These are phyloP conservation scores for Scleroderma bovista DNA, from an alignment of 768 basidiomycete genomes.

Conservation along the genomic window DNA sequence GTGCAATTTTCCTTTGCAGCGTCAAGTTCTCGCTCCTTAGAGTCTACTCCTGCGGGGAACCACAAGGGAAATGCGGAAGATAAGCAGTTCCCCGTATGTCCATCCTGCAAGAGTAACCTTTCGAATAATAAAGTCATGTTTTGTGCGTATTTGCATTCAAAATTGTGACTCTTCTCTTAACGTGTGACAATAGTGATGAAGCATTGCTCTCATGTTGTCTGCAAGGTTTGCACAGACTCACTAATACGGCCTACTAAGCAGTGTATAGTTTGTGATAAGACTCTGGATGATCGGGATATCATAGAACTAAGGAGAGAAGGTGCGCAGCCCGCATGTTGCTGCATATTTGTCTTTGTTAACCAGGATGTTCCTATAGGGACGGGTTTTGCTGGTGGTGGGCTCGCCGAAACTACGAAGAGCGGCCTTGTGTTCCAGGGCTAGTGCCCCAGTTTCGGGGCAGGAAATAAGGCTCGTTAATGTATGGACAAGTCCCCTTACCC, in stretches of 20 bases:
- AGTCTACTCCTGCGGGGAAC: slow-evolving; percentile 32
- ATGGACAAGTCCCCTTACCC: background rate
- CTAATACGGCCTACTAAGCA: slow-evolving; percentile 73
- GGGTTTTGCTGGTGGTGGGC: slow-evolving; percentile 90
- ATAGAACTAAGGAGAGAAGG: slow-evolving; percentile 89
- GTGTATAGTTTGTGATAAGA: slow-evolving; percentile 82
- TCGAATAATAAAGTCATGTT: slow-evolving; percentile 73
- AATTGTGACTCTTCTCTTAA: slow-evolving; percentile 1
- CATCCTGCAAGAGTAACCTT: slow-evolving; percentile 79
- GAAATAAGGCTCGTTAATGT: background rate
- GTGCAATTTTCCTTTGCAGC: slow-evolving; percentile 68
- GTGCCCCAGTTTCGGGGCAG: background rate
- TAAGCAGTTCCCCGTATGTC: slow-evolving; percentile 71
- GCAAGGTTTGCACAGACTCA: slow-evolving; percentile 86
- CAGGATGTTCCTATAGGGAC: slow-evolving; percentile 50
- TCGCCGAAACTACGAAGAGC: slow-evolving; percentile 78
- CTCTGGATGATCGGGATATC: slow-evolving; percentile 62
- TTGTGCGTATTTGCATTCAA: slow-evolving; percentile 39
- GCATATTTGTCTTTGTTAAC: slow-evolving; percentile 1
- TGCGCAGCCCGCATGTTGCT: slow-evolving; percentile 21
- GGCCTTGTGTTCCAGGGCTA: slow-evolving; percentile 87
- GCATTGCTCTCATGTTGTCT: slow-evolving; percentile 87
- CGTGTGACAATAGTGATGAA: slow-evolving; percentile 54
- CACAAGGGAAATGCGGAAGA: slow-evolving; percentile 39
- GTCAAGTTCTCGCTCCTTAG: slow-evolving; percentile 33